Percentiles rank a stretch among this genome's conserved stretches.
These are phyloP conservation scores for Dactylellina cionopaga DNA, from an alignment of 2,329 filamentous ascomycete genomes.

Conservation along the genomic window DNA sequence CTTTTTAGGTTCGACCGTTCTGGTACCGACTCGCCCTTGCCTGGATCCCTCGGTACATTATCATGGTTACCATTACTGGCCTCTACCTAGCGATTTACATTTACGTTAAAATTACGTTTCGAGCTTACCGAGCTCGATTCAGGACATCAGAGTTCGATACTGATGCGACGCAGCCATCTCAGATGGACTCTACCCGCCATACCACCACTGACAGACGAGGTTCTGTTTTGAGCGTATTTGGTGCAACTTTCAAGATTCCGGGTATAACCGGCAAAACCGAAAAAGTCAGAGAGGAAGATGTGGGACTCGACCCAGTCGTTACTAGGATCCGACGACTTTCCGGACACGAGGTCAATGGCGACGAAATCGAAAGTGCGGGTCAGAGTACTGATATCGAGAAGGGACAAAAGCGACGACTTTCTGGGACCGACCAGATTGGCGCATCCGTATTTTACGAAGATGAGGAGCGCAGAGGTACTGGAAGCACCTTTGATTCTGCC, in stretches of 20 bases:
- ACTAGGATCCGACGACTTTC: slow-evolving; percentile 28
- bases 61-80: slow-evolving; percentile 71
- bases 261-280: slow-evolving; percentile 19
- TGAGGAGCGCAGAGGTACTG: slow-evolving; percentile 17
- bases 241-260: slow-evolving; percentile 42
- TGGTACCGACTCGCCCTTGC: slow-evolving; percentile 76
- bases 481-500: slow-evolving; percentile 28
- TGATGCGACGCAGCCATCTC: slow-evolving; percentile 36
- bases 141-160: slow-evolving; percentile 50
- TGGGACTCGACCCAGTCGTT: slow-evolving; percentile 18
- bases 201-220: slow-evolving; percentile 21
- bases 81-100: slow-evolving; percentile 77
- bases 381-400: slow-evolving; percentile 35
- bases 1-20: slow-evolving; percentile 65
- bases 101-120: slow-evolving; percentile 66
- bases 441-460: neutral
- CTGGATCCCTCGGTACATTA: slow-evolving; percentile 79
- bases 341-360: slow-evolving; percentile 4
- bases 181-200: slow-evolving; percentile 13
- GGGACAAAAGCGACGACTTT: slow-evolving; percentile 3
- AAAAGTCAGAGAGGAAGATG: slow-evolving; percentile 31
- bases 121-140: slow-evolving; percentile 41
- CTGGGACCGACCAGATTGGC: neutral
- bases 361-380: slow-evolving; percentile 4
- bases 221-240: slow-evolving; percentile 40